Evolutionary conservation across 2,329 filamentous ascomycete species (phyloP), one percentile per base, ranked within the genome.

Genomic region (Fusarium gaditjirri): DNA sequence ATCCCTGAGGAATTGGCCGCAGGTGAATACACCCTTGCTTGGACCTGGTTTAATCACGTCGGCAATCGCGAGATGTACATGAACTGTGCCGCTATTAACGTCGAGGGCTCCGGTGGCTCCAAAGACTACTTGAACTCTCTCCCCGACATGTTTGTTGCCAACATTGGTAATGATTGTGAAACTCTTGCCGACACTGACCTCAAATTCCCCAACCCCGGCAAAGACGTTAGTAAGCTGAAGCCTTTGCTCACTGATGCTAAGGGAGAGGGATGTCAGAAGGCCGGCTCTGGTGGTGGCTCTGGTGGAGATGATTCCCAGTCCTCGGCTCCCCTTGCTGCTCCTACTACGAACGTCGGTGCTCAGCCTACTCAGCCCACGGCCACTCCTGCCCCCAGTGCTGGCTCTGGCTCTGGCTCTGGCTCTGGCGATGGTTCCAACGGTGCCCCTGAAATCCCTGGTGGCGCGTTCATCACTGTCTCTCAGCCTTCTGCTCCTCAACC

Each of bases 41-140:
- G 95, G 94, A 94, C 94, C 2, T 98, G 96, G 96, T 90, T 97
- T 82, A 98, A 98, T 85, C 92, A 92, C 66, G 78, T 97, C 14
- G 96, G 96, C 6, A 97, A 97, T 84, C 91, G 95, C 2, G 96
- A 98, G 80, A 94, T 97, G 87, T 98, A 98, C 87, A 97, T 97
- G 94, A 97, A 97, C 87, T 99, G 95, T 76, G 94, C 92, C 0
- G 90, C 93, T 0, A 81, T 97, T 52, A 87, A 86, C 0, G 86
- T 98, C 29, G 89, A 88, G 0, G 88, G 88, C 13, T 72, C 70
- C 0, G 83, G 82, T 0, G 88, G 88, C 57, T 80, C 81, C 46
- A 76, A 89, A 61, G 81, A 84, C 4, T 88, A 88, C 72, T 88
- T 91, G 69, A 79, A 88, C 42, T 80, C 83, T 0, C 91, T 97